Evolutionary conservation across 2,329 filamentous ascomycete species (phyloP).

Genomic region (Erysiphe pulchra): DNA sequence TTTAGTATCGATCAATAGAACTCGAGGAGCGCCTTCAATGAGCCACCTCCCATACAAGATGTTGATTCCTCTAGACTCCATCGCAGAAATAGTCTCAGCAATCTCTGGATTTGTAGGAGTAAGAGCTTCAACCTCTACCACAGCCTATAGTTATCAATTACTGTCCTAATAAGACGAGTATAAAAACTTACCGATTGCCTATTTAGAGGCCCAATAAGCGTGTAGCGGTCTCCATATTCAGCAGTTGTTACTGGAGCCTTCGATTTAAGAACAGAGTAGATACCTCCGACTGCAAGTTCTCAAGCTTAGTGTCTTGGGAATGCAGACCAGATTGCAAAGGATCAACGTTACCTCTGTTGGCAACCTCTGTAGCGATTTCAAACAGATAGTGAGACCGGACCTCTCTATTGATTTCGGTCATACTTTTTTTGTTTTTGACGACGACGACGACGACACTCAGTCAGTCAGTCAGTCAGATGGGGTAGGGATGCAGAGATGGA

Average conservation of each 20-base stretch:
- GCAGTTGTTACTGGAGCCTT: conserved; percentile 94
- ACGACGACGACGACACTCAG: background rate
- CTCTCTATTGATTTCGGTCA: conserved; percentile 22
- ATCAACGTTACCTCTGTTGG: conserved; percentile 47
- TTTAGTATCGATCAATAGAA: conserved; percentile 83
- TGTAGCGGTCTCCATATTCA: conserved; percentile 96
- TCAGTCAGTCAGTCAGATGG: no score
- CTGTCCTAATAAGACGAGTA: background rate
- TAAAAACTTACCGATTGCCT: conserved; percentile 50
- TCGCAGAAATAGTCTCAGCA: conserved; percentile 61
- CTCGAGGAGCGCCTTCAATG: conserved; percentile 83
- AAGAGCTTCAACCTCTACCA: conserved; percentile 91
- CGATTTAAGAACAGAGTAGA: conserved; percentile 97
- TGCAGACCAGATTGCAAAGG: background rate
- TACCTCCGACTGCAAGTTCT: conserved; percentile 54
- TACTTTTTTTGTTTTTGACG: conserved; percentile 1
- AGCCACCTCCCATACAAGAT: conserved; percentile 91
- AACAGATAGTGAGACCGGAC: conserved; percentile 92
- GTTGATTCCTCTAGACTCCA: conserved; percentile 75
- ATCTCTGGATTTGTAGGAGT: conserved; percentile 62
- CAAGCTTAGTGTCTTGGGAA: conserved; percentile 1
- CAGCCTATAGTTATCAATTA: conserved; percentile 31
- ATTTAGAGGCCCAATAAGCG: conserved; percentile 83
- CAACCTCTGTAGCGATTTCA: conserved; percentile 89
- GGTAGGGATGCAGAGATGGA: no score